Percentiles rank a stretch among this genome's conserved stretches.
Conservation (phyloP, 345 rosid species). For the Corchorus capsularis region DNA sequence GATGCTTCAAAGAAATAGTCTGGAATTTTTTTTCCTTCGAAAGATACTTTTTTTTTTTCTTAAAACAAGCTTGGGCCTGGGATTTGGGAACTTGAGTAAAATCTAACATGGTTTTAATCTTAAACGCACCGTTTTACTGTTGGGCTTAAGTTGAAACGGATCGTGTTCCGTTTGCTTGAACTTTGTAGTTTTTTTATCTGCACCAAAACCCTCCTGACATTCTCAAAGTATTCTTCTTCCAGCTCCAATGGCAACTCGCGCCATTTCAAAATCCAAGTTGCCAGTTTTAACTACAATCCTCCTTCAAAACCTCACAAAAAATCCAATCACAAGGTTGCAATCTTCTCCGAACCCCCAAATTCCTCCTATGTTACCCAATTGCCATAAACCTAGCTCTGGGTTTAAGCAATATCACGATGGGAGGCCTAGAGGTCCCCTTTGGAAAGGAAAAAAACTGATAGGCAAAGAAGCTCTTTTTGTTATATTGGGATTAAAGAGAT, state of each 20-base stretch:
- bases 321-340: slow-evolving; percentile 19
- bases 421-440: slow-evolving; percentile 91
- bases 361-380: slow-evolving; percentile 2
- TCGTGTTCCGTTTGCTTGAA: not conserved
- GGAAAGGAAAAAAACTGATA: slow-evolving; percentile 91
- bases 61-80: too few species aligned
- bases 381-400: slow-evolving; percentile 31
- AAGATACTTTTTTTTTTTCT: too few species aligned
- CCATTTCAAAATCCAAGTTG: slow-evolving; percentile 46
- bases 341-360: slow-evolving; percentile 27
- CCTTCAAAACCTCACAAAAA: slow-evolving; percentile 35
- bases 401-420: slow-evolving; percentile 75
- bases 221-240: not conserved
- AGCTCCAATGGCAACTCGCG: slow-evolving; percentile 48
- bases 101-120: too few species aligned
- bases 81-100: too few species aligned
- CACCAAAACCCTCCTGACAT: not conserved
- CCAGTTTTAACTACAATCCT: slow-evolving; percentile 35
- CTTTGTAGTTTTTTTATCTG: not conserved
- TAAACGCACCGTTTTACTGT: too few species aligned
- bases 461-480: slow-evolving; percentile 88
- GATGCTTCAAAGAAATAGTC: too few species aligned
- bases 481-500: slow-evolving; percentile 71
- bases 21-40: too few species aligned
- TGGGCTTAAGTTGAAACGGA: not conserved